phyloP scores from a whole-genome alignment of 306 rosid species.

The Pachyrhizus erosus region DNA sequence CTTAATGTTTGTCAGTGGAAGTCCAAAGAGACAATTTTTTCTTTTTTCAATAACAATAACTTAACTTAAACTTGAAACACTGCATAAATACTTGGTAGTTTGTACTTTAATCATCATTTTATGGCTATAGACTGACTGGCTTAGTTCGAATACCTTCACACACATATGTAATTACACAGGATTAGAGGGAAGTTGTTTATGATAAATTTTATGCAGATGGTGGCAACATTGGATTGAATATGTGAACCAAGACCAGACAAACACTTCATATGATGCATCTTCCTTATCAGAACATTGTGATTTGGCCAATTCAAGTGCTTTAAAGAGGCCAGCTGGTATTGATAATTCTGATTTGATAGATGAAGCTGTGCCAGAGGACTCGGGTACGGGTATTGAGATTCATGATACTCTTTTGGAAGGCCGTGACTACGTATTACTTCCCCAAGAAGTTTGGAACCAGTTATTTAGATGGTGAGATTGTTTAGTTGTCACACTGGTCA shows the following conservation, averaged over 20 bases:
- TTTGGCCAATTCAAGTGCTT: conserved; percentile 61
- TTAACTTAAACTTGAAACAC: not conserved
- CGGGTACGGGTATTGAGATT: conserved; percentile 62
- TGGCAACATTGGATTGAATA: conserved; percentile 99
- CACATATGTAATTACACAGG: conserved; percentile 6
- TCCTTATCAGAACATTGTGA: conserved; percentile 72
- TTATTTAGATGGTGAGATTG: conserved; percentile 68
- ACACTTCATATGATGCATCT: conserved; percentile 67
- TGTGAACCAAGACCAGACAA: conserved; percentile 90
- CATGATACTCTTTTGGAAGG: conserved; percentile 92
- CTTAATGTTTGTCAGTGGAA: conserved; percentile 10
- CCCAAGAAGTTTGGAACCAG: conserved; percentile 92
- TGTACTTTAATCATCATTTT: conserved; percentile 1
- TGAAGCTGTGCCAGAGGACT: conserved; percentile 67
- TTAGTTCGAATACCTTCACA: conserved; percentile 33
- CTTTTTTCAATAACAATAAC: not conserved
- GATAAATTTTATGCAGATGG: conserved; percentile 69
- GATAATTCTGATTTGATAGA: conserved; percentile 89
- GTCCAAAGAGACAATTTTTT: conserved; percentile 3
- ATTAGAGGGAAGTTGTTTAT: conserved; percentile 28
- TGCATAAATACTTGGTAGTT: not conserved
- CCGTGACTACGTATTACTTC: conserved; percentile 94
- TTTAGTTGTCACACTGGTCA: conserved; percentile 35
- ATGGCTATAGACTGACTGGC: conserved; percentile 36
- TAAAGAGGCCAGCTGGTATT: conserved; percentile 78